Conservation (phyloP, 495 filamentous ascomycete genomes). For the Bathelium albidoporum region DNA sequence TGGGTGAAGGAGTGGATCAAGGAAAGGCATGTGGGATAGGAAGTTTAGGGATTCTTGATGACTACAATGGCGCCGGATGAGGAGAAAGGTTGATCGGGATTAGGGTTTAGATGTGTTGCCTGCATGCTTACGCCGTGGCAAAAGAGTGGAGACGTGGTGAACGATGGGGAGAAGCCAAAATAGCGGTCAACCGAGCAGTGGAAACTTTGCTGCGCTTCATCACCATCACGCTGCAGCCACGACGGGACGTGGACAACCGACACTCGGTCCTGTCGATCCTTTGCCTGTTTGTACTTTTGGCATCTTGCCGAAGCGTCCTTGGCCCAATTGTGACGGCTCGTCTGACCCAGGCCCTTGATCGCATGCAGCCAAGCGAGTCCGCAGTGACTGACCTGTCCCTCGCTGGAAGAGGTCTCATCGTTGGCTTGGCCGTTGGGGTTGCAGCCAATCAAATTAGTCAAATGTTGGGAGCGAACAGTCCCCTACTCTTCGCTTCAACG, state of each 20-base stretch:
- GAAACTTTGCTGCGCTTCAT: neutral
- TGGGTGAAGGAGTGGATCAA: neutral
- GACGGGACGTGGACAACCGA: neutral
- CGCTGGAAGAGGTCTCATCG: neutral
- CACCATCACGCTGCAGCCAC: neutral
- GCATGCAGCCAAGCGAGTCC: constrained; percentile 1
- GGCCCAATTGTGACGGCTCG: neutral
- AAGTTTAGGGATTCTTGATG: neutral
- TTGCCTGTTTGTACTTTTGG: neutral
- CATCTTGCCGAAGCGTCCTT: neutral
- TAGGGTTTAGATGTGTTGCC: neutral
- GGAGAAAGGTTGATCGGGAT: neutral
- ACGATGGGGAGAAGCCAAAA: neutral
- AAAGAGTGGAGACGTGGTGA: neutral
- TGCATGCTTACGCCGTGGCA: neutral
- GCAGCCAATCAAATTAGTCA: neutral
- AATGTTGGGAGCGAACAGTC: neutral
- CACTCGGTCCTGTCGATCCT: constrained; percentile 2
- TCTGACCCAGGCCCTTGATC: neutral
- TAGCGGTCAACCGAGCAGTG: neutral
- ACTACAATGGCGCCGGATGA: neutral
- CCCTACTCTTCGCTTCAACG: neutral
- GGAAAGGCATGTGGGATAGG: neutral
- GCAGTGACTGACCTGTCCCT: neutral
- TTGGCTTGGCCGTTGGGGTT: neutral